Base-by-base conservation (phyloP, 2,329 filamentous ascomycete genomes). In the Emergomyces africanus region DNA sequence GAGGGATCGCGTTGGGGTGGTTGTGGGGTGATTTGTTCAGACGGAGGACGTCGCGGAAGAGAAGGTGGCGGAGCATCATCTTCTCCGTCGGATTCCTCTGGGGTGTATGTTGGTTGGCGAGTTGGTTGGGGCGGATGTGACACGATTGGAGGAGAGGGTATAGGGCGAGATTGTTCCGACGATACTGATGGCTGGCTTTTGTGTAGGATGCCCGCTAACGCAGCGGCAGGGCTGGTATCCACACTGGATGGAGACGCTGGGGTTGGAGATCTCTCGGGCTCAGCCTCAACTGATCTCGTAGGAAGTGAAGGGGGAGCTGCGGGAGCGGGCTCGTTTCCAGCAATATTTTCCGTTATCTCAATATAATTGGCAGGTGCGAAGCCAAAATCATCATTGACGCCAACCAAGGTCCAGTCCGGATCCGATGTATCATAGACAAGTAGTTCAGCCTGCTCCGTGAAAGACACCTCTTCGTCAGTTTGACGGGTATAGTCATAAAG, bases 361-460 rank as follows among this genome's bases (percentile, higher is more conserved):
- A 97, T 96, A 71, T 99, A 99, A 74, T 97, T 99, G 61, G 92
- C 83, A 3, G 94, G 94, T 58, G 89, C 94, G 73, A 99, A 99
- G 54, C 94, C 94, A 76, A 85, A 99, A 64, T 96, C 90, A 57
- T 83, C 83, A 65, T 90, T 85, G 50, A 86, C 78, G 20, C 92
- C 91, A 35, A 95, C 92, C 55, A 99, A 78, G 63, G 94, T 96
- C 94, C 94, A 99, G 74, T 99, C 94, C 15, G 90, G 89, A 72
- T 99, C 94, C 5, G 90, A 87, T 10, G 81, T 86, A 73, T 99
- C 94, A 75, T 89, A 97, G 54, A 99, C 88, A 61, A 88, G 79
- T 54, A 99, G 81, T 50, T 83, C 75, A 46, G 87, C 85, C 70
- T 96, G 91, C 77, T 99, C 94, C 54, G 89, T 83, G 71, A 99